Evolutionary conservation across 2,329 filamentous ascomycete genomes (phyloP), one percentile per base, ranked within the genome.

Genomic region (Nemania sp.): DNA sequence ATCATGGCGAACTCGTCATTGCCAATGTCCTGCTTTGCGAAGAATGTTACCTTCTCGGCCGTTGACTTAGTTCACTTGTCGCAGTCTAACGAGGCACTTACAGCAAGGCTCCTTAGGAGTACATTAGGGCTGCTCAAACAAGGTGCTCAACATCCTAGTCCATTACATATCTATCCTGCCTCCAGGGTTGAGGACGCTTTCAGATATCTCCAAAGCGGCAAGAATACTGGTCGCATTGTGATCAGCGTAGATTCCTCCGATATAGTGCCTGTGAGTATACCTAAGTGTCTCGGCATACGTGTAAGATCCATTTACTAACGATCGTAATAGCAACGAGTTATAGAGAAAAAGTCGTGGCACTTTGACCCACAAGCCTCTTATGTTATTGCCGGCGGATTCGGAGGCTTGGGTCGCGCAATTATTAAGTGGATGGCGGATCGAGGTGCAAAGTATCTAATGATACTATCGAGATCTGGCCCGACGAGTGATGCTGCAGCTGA

Each of bases 1-100:
- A 78, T 81, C 51, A 68, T 72, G 18, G 76, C 78, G 27, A 79
- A 81, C 41, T 76, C 74, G 5, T 70, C 74, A 1, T 73, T 84
- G 2, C 78, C 80, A 3, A 83, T 83, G 80, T 66, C 73, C 1
- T 75, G 76, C 1, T 83, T 84, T 52, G 76, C 77, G 4, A 72
- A 65, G 52, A 76, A 76, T 24, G 71, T 74, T 15, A 72, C 66
- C 47, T 77, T 73, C 41, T 70, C 70, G 4, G 70, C 73, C 8
- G 63, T 75, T 4, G 75, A 76, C 58, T 53, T 76, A 54, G 62
- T 66, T 15, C 68, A 75, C 24, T 27, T 74, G 13, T 68, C 67
- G 10, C 63, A 68, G 26, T 64, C 64, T 20, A 58, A 73, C 38
- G 55, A 63, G 10, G 54, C 68, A 20, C 62, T 72, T 26, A 69